phyloP scores from a whole-genome alignment of 2,329 filamentous ascomycete genomes.

The Emergomyces pasteurianus region DNA sequence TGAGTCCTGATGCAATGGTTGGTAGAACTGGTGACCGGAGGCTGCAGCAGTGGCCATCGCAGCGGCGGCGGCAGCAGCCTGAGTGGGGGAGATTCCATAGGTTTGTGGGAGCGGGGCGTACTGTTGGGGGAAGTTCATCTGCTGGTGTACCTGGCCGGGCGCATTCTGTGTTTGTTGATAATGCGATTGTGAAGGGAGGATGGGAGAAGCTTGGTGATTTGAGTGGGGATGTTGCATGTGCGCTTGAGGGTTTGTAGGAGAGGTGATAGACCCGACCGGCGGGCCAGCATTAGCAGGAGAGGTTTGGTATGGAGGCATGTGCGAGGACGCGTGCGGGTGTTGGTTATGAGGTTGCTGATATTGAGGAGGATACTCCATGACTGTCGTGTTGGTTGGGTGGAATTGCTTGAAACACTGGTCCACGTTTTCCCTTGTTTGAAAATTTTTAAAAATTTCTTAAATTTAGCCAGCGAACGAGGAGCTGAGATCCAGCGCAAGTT shows the following conservation, averaged over 20 bases:
- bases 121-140: conserved; percentile 69
- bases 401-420: neutral
- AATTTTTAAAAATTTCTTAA: neutral
- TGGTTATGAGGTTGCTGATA: conserved; percentile 52
- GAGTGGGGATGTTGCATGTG: conserved; percentile 48
- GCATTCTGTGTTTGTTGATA: conserved; percentile 54
- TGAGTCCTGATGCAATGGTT: conserved; percentile 57
- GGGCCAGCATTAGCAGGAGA: conserved; percentile 41
- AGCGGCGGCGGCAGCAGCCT: conserved; percentile 82
- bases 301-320: conserved; percentile 52
- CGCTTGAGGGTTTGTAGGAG: conserved; percentile 58
- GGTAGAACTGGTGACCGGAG: conserved; percentile 60
- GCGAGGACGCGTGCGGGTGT: conserved; percentile 48
- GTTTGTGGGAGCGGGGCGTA: conserved; percentile 66
- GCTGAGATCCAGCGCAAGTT: conserved; percentile 2
- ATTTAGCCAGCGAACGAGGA: conserved; percentile 1
- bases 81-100: conserved; percentile 70
- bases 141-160: conserved; percentile 47
- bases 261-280: conserved; percentile 48
- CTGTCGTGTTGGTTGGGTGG: conserved; percentile 6
- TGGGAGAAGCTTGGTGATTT: conserved; percentile 63
- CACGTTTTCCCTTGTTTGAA: neutral
- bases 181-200: conserved; percentile 63
- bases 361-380: conserved; percentile 65
- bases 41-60: conserved; percentile 92